phyloP scores from a whole-genome alignment of 73 alveolate genomes.

The Urostyla sp. region DNA sequence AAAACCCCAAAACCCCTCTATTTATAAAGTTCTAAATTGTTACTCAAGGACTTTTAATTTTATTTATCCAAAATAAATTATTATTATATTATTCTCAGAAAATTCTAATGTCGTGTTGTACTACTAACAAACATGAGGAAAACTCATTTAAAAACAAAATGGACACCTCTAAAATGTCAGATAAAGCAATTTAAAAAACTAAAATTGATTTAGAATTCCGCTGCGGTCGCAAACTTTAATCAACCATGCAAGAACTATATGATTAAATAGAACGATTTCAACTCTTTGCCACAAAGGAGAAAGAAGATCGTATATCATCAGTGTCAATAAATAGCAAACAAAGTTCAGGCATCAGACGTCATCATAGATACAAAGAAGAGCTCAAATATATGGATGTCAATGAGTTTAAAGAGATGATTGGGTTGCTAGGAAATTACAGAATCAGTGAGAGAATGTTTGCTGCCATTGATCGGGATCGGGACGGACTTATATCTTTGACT shows the following conservation, averaged over 20 bases:
- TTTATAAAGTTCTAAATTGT: too few relatives aligned
- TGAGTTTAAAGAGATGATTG: constrained; percentile 20
- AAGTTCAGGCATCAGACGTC: too few relatives aligned
- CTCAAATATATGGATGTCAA: constrained; percentile 16
- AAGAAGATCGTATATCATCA: too few relatives aligned
- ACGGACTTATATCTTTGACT: constrained; percentile 34
- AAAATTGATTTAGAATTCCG: not conserved
- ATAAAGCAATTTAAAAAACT: not conserved
- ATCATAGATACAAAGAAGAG: constrained; percentile 15
- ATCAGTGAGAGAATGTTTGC: constrained; percentile 45
- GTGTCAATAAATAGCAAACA: too few relatives aligned
- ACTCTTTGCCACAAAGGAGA: constrained; percentile 3
- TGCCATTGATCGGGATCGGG: constrained; percentile 47
- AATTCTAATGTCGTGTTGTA: too few relatives aligned
- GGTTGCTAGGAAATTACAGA: constrained; percentile 14
- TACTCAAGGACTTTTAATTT: too few relatives aligned
- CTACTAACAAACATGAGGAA: too few relatives aligned
- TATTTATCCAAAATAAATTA: too few relatives aligned
- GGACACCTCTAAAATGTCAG: too few relatives aligned
- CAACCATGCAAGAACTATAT: constrained; percentile 33
- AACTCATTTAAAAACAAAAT: too few relatives aligned
- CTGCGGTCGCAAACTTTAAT: constrained; percentile 24
- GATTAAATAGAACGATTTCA: constrained; percentile 17
- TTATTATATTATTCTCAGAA: too few relatives aligned
- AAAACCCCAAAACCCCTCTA: too few relatives aligned